These are phyloP conservation scores for Chenopodium berlandieri DNA, from an alignment of 148 eudicot species.

Conservation along the genomic window DNA sequence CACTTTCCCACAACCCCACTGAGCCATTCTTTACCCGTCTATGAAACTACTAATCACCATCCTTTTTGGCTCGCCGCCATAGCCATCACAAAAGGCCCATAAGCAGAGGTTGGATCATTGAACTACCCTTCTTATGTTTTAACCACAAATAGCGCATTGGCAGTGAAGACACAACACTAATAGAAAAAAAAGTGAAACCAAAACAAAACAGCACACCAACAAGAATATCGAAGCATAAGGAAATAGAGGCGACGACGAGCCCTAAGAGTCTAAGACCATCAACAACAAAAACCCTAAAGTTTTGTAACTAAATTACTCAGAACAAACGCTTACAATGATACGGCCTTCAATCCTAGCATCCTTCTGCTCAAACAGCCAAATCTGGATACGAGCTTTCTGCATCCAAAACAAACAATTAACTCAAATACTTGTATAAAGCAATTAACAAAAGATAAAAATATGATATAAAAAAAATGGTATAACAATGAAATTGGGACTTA, in stretches of 20 bases:
- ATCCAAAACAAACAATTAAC: slow-evolving; percentile 5
- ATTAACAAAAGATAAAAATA: not conserved
- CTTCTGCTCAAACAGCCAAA: slow-evolving; percentile 97
- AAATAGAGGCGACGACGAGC: too few species aligned
- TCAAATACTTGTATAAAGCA: too few species aligned
- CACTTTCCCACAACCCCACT: not conserved
- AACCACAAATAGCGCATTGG: not conserved
- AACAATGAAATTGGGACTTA: slow-evolving; percentile 7
- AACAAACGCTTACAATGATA: slow-evolving; percentile 53
- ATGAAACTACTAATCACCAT: not conserved
- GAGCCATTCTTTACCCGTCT: not conserved
- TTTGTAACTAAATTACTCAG: not conserved
- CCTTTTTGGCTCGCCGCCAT: not conserved
- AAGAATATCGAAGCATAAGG: too few species aligned
- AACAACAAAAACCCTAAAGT: not conserved
- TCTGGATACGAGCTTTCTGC: slow-evolving; percentile 92
- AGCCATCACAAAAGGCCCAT: not conserved
- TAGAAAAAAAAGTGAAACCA: too few species aligned
- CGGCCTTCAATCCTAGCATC: slow-evolving; percentile 94
- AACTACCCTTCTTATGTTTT: too few species aligned
- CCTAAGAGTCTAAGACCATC: too few species aligned
- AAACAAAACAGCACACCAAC: too few species aligned
- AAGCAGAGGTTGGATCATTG: not conserved
- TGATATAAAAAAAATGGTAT: not conserved
- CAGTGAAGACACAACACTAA: not conserved